A percentile compares a stretch with the other conserved stretches of the same genome.
Evolutionary conservation across 2,329 filamentous ascomycete species (phyloP).

Genomic region (Bipolaris sorokiniana): DNA sequence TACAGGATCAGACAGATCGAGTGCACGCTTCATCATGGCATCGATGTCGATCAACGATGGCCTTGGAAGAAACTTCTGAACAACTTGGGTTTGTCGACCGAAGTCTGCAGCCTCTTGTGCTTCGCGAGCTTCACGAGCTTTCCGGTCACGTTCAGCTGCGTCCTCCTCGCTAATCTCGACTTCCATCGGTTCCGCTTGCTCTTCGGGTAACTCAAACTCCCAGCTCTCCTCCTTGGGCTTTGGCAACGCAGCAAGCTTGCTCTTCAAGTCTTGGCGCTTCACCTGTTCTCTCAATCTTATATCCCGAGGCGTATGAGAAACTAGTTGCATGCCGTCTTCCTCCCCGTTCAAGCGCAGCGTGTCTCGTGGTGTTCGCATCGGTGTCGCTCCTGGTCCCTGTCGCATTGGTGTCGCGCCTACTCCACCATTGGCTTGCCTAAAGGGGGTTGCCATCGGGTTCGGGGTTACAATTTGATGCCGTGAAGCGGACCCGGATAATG

Average conservation of each 20-base stretch:
- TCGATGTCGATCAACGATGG: constrained; percentile 75
- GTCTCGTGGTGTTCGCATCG: constrained; percentile 86
- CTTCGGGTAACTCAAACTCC: constrained; percentile 90
- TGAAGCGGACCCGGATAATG: constrained; percentile 83
- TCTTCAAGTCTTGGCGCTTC: constrained; percentile 70
- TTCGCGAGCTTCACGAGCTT: constrained; percentile 66
- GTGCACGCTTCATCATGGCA: constrained; percentile 68
- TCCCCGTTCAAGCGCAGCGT: constrained; percentile 81
- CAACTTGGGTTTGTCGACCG: constrained; percentile 84
- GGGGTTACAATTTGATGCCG: constrained; percentile 86
- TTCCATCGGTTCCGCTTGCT: constrained; percentile 66
- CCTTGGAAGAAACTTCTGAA: constrained; percentile 82
- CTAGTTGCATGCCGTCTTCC: constrained; percentile 66
- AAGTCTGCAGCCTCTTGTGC: constrained; percentile 73
- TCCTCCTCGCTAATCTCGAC: constrained; percentile 68
- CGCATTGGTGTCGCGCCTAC: constrained; percentile 69
- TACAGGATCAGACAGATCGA: constrained; percentile 66
- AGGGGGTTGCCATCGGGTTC: constrained; percentile 91
- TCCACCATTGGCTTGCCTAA: constrained; percentile 67
- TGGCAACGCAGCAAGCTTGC: constrained; percentile 79
- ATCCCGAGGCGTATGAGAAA: constrained; percentile 78
- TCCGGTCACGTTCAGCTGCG: constrained; percentile 75
- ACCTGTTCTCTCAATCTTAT: constrained; percentile 73
- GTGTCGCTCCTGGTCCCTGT: constrained; percentile 75
- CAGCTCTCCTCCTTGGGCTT: constrained; percentile 93